Base-by-base conservation (phyloP, 257 asterid genomes). In the Scutellaria barbata region DNA sequence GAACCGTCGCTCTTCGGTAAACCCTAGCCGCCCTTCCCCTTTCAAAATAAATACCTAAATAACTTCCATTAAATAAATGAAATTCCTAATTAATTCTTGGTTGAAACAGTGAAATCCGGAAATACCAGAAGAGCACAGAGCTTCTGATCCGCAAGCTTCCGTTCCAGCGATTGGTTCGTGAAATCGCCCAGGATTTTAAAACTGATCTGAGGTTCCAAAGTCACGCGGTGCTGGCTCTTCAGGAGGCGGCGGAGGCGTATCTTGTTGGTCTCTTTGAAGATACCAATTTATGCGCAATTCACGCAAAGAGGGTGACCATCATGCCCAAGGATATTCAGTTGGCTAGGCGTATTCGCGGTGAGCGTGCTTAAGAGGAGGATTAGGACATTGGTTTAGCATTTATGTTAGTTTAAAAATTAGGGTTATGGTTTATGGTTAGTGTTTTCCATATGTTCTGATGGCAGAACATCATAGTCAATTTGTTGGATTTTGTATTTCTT, bases 301-400 rank as follows among this genome's bases (percentile, higher is more conserved):
- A 88, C 43, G 95, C 95, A 0, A 88, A 86, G 89, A 84, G 92
- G 78, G 95, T 88, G 0, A 88, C 92, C 0, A 88, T 88, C 61
- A 88, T 88, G 95, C 92, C 92, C 5, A 88, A 88, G 82, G 96
- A 90, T 48, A 86, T 90, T 46, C 96, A 90, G 76, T 78, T 90
- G 58, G 95, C 96, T 0, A 79, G 95, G 66, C 87, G 96, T 1
- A 89, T 89, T 57, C 92, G 96, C 2, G 96, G 96, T 10, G 96
- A 89, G 53, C 90, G 96, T 64, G 96, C 96, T 61, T 87, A 68
- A 55, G 71, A 8, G 0, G 6, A 7, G 8, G 42, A 4, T 2
- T 8, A 7, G 11, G 3, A 1, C 11, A 12, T 10, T 42, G 7
- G 6, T 11, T 41, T 39, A 51, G 52, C 16, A 12, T 20, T 51